Conservation (phyloP, 2,329 filamentous ascomycete species). For the Monosporascus sp. region DNA sequence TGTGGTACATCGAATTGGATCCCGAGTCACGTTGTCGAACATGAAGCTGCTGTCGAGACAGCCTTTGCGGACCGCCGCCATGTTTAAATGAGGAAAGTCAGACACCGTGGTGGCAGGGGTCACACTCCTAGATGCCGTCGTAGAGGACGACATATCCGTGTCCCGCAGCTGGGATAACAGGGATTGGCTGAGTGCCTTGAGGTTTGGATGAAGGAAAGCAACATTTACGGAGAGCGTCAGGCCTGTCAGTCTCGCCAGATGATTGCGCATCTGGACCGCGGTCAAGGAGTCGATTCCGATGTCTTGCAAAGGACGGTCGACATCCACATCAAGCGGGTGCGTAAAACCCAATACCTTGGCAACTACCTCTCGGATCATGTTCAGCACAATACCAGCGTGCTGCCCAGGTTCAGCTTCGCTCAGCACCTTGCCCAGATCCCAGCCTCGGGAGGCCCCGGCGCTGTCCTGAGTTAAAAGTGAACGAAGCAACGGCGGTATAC, state of each 20-base stretch:
- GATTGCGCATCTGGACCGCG: conserved; percentile 22
- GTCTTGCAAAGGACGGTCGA: conserved; percentile 16
- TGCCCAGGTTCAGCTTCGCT: conserved; percentile 11
- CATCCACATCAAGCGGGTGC: conserved; percentile 15
- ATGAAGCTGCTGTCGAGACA: conserved; percentile 18
- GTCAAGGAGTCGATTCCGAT: conserved; percentile 24
- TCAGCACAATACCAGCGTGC: conserved; percentile 15
- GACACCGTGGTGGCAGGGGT: conserved; percentile 9
- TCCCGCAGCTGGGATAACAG: conserved; percentile 12
- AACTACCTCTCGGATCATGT: conserved; percentile 18
- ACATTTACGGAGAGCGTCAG: conserved; percentile 18
- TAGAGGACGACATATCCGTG: conserved; percentile 8
- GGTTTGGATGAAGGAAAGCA: conserved; percentile 15
- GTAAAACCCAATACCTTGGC: conserved; percentile 19
- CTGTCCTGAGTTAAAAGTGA: conserved; percentile 10
- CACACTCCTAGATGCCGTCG: conserved; percentile 5
- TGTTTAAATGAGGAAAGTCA: conserved; percentile 10
- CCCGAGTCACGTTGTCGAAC: conserved; percentile 14
- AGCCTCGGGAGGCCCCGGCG: neutral
- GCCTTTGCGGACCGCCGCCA: conserved; percentile 16
- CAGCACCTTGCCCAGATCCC: conserved; percentile 12
- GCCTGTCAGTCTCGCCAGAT: conserved; percentile 17
- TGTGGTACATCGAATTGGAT: conserved; percentile 1
- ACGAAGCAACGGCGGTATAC: conserved; percentile 14
- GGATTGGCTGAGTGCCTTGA: conserved; percentile 14